Percentiles rank a stretch among this genome's conserved stretches.
Conservation (phyloP, 192 early-diverging fungal genomes). For the Backusella sp. region DNA sequence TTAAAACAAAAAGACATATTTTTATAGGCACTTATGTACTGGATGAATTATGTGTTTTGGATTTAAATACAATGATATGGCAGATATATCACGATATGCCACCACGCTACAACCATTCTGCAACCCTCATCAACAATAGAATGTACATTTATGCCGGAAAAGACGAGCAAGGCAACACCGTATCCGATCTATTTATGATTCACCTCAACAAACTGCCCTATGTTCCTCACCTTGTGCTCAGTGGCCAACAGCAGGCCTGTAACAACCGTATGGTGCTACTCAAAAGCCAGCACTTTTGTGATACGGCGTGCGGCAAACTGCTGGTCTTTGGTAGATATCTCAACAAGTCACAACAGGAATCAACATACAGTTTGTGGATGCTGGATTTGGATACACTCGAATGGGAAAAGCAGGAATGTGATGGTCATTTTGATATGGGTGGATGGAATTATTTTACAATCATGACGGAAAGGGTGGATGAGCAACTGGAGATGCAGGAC, state of each 20-base stretch:
- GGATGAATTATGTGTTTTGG: constrained; percentile 54
- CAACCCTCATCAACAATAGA: constrained; percentile 48
- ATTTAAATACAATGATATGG: constrained; percentile 59
- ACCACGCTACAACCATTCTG: constrained; percentile 55
- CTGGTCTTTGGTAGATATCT: constrained; percentile 53
- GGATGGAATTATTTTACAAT: constrained; percentile 63
- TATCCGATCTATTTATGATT: constrained; percentile 53
- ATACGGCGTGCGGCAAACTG: constrained; percentile 52
- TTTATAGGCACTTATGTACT: constrained; percentile 49
- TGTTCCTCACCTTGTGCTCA: constrained; percentile 36
- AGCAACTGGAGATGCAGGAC: constrained; percentile 24
- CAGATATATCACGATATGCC: constrained; percentile 42
- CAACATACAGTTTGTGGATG: constrained; percentile 53
- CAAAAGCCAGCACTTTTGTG: constrained; percentile 61
- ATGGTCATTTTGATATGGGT: constrained; percentile 43
- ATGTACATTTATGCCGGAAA: constrained; percentile 64
- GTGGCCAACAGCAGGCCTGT: constrained; percentile 19
- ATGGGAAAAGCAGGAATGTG: constrained; percentile 55
- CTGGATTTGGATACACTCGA: constrained; percentile 56
- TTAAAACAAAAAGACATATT: not conserved
- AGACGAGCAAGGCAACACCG: constrained; percentile 48
- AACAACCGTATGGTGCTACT: constrained; percentile 47
- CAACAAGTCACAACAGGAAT: constrained; percentile 25
- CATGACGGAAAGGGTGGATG: constrained; percentile 29
- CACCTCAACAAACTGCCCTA: constrained; percentile 44